Percentiles rank a stretch among this genome's conserved stretches.
Conservation (phyloP, 2,329 filamentous ascomycete species). For the Fusarium sp. region DNA sequence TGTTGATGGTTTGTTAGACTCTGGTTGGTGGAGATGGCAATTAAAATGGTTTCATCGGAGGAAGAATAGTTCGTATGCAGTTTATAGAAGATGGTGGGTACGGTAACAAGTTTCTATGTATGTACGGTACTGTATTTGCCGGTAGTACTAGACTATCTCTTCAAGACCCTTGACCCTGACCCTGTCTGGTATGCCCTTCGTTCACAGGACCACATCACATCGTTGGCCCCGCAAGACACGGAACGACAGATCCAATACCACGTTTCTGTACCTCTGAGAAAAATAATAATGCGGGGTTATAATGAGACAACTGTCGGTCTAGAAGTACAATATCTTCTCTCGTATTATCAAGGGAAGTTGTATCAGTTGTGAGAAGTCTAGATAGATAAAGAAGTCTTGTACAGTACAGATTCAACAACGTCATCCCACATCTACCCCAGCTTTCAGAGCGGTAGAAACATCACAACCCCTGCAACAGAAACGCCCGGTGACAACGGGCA, state of each 20-base stretch:
- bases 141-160: neutral
- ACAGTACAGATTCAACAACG: conserved; percentile 3
- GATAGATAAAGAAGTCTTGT: neutral
- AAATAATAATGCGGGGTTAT: neutral
- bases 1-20: conserved; percentile 2
- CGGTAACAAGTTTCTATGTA: neutral
- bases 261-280: neutral
- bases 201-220: conserved; percentile 2
- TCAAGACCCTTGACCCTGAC: neutral
- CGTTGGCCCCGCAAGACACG: neutral
- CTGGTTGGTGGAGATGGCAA: conserved; percentile 33
- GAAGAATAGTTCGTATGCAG: neutral
- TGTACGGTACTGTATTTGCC: neutral
- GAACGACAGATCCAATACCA: neutral
- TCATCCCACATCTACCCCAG: conserved; percentile 26
- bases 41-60: conserved; percentile 5
- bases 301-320: neutral
- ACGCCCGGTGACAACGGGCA: conserved; percentile 11
- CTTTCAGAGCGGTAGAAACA: conserved; percentile 12
- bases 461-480: conserved; percentile 1
- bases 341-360: neutral
- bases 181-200: neutral
- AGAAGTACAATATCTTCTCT: neutral
- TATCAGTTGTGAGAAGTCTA: neutral
- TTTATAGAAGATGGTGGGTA: conserved; percentile 22